Evolutionary conservation across 768 basidiomycete species (phyloP), one percentile per base, ranked within the genome.

Genomic region (Trametes gibbosa): DNA sequence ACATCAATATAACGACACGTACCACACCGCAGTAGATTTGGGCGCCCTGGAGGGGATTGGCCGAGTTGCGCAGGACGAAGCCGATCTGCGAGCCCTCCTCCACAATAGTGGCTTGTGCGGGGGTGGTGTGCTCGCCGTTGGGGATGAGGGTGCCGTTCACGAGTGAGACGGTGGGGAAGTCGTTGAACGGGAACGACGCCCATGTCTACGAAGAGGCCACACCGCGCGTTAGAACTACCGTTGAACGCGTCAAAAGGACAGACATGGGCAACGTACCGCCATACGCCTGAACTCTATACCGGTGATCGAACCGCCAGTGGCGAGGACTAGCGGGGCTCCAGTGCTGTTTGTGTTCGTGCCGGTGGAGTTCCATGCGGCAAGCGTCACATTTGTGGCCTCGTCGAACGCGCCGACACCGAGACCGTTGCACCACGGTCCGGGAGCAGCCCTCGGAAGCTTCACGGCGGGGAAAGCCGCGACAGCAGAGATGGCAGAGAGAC

Each of bases 161-260:
- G 51, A 84, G 73, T 27, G 72, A 69, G 13, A 83, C 59, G 14
- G 66, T 48, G 0, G 81, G 79, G 63, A 74, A 81, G 45, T 80
- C 75, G 68, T 81, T 74, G 71, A 78, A 81, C 14, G 79, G 81
- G 66, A 70, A 83, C 14, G 81, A 80, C 23, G 75, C 75, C 43
- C 70, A 79, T 2, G 82, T 82, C 80, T 82, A 32, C 29, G 29
- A 10, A 10, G 29, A 5, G 10, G 23, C 23, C 17, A 25, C 25
- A 25, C 29, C 27, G 6, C 27, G 2, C 12, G 49, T 50, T n/a
- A 61, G 51, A 17, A 41, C 9, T 17, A 21, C 6, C 6, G 7
- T 17, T 25, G 23, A 21, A 21, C 39, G 27, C 19, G 40, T 49
- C 21, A 42, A 48, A 1, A 50, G 21, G 5, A 32, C 21, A 13